phyloP scores from a whole-genome alignment of 2,329 filamentous ascomycete genomes.

The Fusarium sp. region DNA sequence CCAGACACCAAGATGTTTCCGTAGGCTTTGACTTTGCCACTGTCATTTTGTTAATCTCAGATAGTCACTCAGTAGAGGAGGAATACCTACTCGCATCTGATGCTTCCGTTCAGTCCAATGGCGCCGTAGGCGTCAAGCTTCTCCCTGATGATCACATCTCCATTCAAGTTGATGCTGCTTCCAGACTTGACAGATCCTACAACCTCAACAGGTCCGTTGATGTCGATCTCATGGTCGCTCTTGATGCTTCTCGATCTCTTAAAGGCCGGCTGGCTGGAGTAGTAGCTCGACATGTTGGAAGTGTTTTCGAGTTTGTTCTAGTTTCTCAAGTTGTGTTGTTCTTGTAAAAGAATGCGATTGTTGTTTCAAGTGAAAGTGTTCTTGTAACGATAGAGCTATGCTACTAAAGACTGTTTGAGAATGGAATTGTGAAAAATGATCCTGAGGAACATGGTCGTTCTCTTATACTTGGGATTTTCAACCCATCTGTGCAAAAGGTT shows the following conservation, averaged over 20 bases:
- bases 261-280: constrained; percentile 41
- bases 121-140: constrained; percentile 63
- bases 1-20: constrained; percentile 62
- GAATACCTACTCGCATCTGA: constrained; percentile 60
- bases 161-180: constrained; percentile 60
- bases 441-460: constrained; percentile 32
- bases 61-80: rapidly evolving
- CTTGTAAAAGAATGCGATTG: not conserved
- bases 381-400: not conserved
- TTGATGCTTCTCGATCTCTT: constrained; percentile 58
- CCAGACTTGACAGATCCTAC: constrained; percentile 63
- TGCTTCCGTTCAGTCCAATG: constrained; percentile 59
- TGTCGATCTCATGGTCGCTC: constrained; percentile 58
- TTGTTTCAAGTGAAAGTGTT: not conserved
- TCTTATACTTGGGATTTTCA: constrained; percentile 36
- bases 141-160: constrained; percentile 61
- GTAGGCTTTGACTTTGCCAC: constrained; percentile 62
- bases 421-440: constrained; percentile 14
- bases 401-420: constrained; percentile 11
- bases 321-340: not conserved
- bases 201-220: constrained; percentile 64
- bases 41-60: constrained; percentile 38
- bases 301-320: not conserved
- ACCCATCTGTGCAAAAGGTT: constrained; percentile 25
- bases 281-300: constrained; percentile 49